Conservation (phyloP, 2,329 filamentous ascomycete species). For the Monilinia polystroma region DNA sequence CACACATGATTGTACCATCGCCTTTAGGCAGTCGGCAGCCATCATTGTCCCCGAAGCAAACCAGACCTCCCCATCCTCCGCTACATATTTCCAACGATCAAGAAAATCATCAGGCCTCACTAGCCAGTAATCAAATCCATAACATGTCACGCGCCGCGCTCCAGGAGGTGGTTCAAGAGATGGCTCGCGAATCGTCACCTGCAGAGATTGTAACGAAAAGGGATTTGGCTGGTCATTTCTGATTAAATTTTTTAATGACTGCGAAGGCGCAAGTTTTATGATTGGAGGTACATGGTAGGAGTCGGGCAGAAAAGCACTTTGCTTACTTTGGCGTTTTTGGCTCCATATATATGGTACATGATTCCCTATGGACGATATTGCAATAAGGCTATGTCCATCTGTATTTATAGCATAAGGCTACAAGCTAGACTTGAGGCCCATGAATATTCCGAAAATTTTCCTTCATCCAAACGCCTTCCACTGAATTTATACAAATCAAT, state of each 20-base stretch:
- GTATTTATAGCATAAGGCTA: constrained; percentile 34
- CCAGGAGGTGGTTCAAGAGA: constrained; percentile 26
- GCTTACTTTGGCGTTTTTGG: constrained; percentile 25
- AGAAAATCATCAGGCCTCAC: constrained; percentile 25
- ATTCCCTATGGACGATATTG: constrained; percentile 27
- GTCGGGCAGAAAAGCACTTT: constrained; percentile 30
- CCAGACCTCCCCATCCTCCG: constrained; percentile 28
- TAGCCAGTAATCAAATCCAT: constrained; percentile 25
- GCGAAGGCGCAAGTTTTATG: constrained; percentile 34
- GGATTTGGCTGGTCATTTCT: constrained; percentile 33
- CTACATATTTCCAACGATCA: constrained; percentile 24
- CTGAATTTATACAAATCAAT: constrained; percentile 1
- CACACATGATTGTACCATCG: constrained; percentile 38
- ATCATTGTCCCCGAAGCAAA: constrained; percentile 39
- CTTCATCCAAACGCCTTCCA: constrained; percentile 2
- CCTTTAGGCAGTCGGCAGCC: constrained; percentile 39
- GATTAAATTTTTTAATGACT: constrained; percentile 31
- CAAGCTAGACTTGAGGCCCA: constrained; percentile 24
- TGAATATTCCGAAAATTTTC: constrained; percentile 21
- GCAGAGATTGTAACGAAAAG: constrained; percentile 4
- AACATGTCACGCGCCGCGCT: constrained; percentile 28
- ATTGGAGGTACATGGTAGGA: constrained; percentile 23
- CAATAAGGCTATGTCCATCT: constrained; percentile 22
- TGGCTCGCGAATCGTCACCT: constrained; percentile 30
- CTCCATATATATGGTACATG: constrained; percentile 30